Evolutionary conservation across 106 monocot genomes (phyloP), one percentile per base, ranked within the genome.

Genomic region (Acorus gramineus): DNA sequence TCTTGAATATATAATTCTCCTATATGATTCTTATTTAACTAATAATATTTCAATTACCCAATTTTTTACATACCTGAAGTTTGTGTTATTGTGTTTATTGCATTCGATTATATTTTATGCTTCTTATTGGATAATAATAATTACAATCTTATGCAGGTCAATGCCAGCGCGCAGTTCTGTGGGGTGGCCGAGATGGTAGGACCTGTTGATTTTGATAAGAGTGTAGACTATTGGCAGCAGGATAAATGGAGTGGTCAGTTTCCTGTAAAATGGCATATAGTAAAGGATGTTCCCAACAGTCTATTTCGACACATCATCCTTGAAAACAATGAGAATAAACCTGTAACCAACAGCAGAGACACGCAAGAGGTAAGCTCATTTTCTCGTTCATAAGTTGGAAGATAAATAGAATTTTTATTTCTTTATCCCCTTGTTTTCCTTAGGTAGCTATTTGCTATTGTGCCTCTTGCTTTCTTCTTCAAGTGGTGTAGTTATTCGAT

Each of bases 141-240:
- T 44, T 11, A n/a, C 6, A 54, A 66, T 11, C 4, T 14, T 46
- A 7, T 47, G n/a, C 55, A 81, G 81, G 81, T 81, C 47, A 81
- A 93, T 83, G 85, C 85, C 10, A 89, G 88, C 63, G 82, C 85
- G 14, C 93, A 93, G 60, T 93, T 93, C 72, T 89, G 85, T 71
- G 93, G 93, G 44, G 88, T 93, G 59, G 89, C 93, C 62, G 89
- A 93, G 80, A 93, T 93, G 93, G 77, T 74, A 66, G 93, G 93
- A 2, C 83, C 85, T 50, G 88, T 93, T 52, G 81, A 93, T 65
- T 93, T 93, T 83, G 89, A 89, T 65, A 93, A 83, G 65, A 93
- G 89, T 75, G 89, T 89, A 55, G 81, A 80, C 66, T 93, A 83
- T 61, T 93, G 93, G 93, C 93, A 88, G 82, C 93, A 93, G 62